phyloP scores from a whole-genome alignment of 306 rosid species.

The Pyrus betulifolia region DNA sequence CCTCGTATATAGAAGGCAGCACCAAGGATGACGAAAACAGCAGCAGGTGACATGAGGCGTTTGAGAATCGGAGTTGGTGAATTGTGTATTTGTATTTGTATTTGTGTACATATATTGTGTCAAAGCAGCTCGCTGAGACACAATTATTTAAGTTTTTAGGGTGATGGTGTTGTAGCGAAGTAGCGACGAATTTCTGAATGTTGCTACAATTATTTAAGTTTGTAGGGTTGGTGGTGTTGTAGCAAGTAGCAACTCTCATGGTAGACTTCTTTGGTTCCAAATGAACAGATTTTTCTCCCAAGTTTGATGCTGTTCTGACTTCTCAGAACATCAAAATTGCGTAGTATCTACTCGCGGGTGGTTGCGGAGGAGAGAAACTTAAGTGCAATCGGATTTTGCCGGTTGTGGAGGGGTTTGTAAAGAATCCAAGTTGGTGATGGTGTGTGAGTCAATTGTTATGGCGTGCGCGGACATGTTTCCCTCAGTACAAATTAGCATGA shows the following conservation, averaged over 20 bases:
- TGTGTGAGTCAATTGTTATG: too few relatives aligned
- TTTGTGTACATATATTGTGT: slow-evolving; percentile 59
- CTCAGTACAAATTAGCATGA: too few relatives aligned
- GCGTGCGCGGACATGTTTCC: too few relatives aligned
- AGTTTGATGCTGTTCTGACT: not conserved
- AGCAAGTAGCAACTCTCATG: not conserved
- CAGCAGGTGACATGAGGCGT: slow-evolving; percentile 22
- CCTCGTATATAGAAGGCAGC: slow-evolving; percentile 39
- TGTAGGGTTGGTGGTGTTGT: slow-evolving; percentile 6
- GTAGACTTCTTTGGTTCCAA: not conserved
- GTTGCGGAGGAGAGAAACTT: not conserved
- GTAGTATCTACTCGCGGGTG: too few relatives aligned
- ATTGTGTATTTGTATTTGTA: slow-evolving; percentile 4
- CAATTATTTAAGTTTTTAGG: slow-evolving; percentile 17
- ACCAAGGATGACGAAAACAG: slow-evolving; percentile 27
- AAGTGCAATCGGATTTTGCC: too few relatives aligned
- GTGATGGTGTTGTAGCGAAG: slow-evolving; percentile 7
- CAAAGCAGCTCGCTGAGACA: slow-evolving; percentile 93
- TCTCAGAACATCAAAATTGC: not conserved
- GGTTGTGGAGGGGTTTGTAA: too few relatives aligned
- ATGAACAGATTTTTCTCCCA: not conserved
- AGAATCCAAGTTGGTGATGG: too few relatives aligned
- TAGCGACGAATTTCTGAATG: slow-evolving; percentile 12
- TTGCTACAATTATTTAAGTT: not conserved
- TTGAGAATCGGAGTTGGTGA: slow-evolving; percentile 7